A percentile compares a stretch with the other conserved stretches of the same genome.
phyloP scores from a whole-genome alignment of 2,329 filamentous ascomycete genomes.

The Fusarium temperatum region DNA sequence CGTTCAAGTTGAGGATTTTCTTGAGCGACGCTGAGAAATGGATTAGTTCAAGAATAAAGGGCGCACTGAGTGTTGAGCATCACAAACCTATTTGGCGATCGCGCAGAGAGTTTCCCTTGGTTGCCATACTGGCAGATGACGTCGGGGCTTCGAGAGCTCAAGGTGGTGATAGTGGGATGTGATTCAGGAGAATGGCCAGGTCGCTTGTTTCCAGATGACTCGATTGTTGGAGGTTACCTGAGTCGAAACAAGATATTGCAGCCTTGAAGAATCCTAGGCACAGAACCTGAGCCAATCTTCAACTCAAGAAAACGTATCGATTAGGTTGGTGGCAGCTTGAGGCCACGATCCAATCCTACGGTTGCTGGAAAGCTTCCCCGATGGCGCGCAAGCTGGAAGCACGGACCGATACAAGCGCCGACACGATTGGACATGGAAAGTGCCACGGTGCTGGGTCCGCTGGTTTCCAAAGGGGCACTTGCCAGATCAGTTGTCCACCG shows the following conservation, averaged over 20 bases:
- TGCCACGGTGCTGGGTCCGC: conserved; percentile 14
- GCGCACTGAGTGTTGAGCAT: background rate
- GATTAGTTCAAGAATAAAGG: conserved; percentile 4
- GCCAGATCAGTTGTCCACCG: conserved; percentile 3
- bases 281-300: background rate
- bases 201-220: background rate
- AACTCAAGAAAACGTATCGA: conserved; percentile 19
- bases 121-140: conserved; percentile 53
- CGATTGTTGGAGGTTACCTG: background rate
- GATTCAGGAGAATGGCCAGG: conserved; percentile 17
- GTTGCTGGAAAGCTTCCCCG: conserved; percentile 35
- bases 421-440: conserved; percentile 31
- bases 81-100: conserved; percentile 60
- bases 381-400: conserved; percentile 36
- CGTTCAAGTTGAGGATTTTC: conserved; percentile 95
- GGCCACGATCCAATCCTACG: conserved; percentile 41
- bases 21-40: conserved; percentile 79
- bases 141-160: conserved; percentile 24
- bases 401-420: conserved; percentile 43
- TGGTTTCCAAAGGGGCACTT: conserved; percentile 24
- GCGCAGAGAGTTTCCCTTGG: conserved; percentile 57
- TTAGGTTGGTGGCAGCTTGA: conserved; percentile 33
- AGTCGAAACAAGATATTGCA: background rate
- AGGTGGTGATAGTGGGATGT: conserved; percentile 39
- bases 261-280: background rate